Evolutionary conservation across 495 filamentous ascomycete genomes (phyloP).

Genomic region (Pseudoneurospora amorphoporcata): DNA sequence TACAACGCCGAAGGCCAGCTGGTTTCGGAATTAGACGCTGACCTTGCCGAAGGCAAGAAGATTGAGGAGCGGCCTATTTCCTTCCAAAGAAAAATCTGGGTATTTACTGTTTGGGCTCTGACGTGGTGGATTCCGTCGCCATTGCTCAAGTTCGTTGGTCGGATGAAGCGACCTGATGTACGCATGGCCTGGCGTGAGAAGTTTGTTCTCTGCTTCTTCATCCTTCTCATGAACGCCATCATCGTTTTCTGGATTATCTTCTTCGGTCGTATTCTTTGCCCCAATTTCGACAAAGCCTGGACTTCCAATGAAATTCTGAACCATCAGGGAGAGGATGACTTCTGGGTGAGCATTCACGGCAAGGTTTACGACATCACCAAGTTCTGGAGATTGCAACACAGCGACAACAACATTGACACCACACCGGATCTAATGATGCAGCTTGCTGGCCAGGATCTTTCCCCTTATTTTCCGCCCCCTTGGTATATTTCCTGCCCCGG

Average conservation of each 20-base stretch:
- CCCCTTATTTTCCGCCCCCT: conserved; percentile 75
- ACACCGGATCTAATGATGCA: conserved; percentile 58
- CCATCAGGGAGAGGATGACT: conserved; percentile 65
- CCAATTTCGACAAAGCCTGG: conserved; percentile 89
- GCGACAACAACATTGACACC: conserved; percentile 51
- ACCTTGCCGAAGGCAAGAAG: conserved; percentile 63
- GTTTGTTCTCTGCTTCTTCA: conserved; percentile 68
- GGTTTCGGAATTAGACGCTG: conserved; percentile 53
- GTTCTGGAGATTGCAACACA: conserved; percentile 78
- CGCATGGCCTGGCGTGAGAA: conserved; percentile 97
- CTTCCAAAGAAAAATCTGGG: conserved; percentile 61
- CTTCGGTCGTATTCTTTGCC: conserved; percentile 78
- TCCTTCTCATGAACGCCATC: conserved; percentile 69
- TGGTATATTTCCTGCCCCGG: conserved; percentile 62
- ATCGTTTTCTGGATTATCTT: conserved; percentile 90
- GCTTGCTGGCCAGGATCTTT: conserved; percentile 67
- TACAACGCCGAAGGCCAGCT: conserved; percentile 53
- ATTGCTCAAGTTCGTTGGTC: conserved; percentile 63
- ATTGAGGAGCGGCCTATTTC: conserved; percentile 61
- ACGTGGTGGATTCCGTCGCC: conserved; percentile 97
- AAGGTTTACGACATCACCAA: conserved; percentile 85
- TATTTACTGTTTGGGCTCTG: conserved; percentile 66
- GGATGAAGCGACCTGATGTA: conserved; percentile 96
- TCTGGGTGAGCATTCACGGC: conserved; percentile 80
- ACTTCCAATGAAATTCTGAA: conserved; percentile 55